Percentiles rank a stretch among this genome's conserved stretches.
These are phyloP conservation scores for Trypanosomatidae sp. DNA, from an alignment of 208 protist genomes.

Conservation along the genomic window DNA sequence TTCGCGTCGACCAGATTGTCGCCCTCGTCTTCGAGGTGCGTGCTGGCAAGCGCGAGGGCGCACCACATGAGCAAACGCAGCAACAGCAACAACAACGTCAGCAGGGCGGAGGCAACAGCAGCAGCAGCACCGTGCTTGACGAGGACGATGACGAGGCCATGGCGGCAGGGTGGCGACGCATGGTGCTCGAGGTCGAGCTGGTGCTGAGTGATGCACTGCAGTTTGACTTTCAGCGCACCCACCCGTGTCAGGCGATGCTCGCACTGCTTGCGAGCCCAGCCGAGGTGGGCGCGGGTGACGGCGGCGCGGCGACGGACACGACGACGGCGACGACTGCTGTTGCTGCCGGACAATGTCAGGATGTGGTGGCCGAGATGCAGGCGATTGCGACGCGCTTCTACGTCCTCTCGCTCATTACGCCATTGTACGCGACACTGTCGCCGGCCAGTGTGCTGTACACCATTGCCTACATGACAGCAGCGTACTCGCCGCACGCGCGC, in stretches of 20 bases:
- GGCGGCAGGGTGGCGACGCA: slow-evolving; percentile 30
- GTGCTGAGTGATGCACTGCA: slow-evolving; percentile 52
- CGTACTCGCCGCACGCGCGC: slow-evolving; percentile 10
- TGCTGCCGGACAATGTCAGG: no score
- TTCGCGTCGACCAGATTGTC: slow-evolving; percentile 47
- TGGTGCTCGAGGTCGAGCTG: slow-evolving; percentile 62
- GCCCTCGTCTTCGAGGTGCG: slow-evolving; percentile 45
- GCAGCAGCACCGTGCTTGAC: neutral
- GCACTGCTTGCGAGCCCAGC: slow-evolving; percentile 17
- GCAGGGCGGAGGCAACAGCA: neutral
- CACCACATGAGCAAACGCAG: neutral
- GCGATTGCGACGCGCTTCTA: slow-evolving; percentile 38
- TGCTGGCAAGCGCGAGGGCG: slow-evolving; percentile 1
- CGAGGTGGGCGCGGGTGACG: neutral
- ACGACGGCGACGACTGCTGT: no score
- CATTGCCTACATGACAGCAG: slow-evolving; percentile 32
- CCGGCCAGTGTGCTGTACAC: slow-evolving; percentile 25
- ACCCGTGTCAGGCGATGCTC: slow-evolving; percentile 28
- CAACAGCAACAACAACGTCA: neutral
- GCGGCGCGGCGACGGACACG: neutral
- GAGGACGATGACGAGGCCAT: slow-evolving; percentile 9
- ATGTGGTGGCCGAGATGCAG: slow-evolving; percentile 11
- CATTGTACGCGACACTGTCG: slow-evolving; percentile 31
- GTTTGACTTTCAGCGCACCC: slow-evolving; percentile 73
- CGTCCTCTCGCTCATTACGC: slow-evolving; percentile 57